Conservation (phyloP, 305 asterid genomes). For the Solanum hybrid region DNA sequence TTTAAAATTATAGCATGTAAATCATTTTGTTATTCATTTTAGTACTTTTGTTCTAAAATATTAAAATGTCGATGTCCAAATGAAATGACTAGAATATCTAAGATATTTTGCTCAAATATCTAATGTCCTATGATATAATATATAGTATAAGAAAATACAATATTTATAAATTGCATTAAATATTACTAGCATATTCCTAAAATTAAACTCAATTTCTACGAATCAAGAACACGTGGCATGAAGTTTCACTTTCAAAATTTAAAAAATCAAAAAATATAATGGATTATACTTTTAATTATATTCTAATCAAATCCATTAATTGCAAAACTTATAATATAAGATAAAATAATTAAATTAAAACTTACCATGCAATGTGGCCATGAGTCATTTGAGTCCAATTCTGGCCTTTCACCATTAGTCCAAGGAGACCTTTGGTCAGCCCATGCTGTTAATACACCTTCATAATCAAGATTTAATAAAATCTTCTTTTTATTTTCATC, state of each 20-base stretch:
- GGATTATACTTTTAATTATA: background rate
- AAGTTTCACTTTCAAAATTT: background rate
- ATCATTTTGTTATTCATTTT: background rate
- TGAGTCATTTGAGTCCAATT: slow-evolving; percentile 32
- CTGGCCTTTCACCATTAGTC: slow-evolving; percentile 49
- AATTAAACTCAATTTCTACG: background rate
- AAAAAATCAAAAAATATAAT: background rate
- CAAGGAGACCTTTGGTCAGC: slow-evolving; percentile 46
- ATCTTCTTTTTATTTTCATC: slow-evolving; percentile 21
- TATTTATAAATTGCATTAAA: background rate
- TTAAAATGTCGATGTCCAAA: background rate
- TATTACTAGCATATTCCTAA: background rate
- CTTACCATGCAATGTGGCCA: slow-evolving; percentile 67
- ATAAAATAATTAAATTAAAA: background rate
- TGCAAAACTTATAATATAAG: background rate
- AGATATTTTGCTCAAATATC: background rate
- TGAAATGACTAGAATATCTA: background rate
- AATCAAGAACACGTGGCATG: background rate
- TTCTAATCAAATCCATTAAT: background rate
- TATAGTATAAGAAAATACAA: background rate
- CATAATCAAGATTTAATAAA: slow-evolving; percentile 40
- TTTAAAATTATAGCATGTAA: background rate
- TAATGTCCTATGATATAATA: background rate
- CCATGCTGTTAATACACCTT: slow-evolving; percentile 42
- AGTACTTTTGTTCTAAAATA: background rate